Base-by-base conservation (phyloP, 192 early-diverging fungal genomes). In the Backusella morwellensis region DNA sequence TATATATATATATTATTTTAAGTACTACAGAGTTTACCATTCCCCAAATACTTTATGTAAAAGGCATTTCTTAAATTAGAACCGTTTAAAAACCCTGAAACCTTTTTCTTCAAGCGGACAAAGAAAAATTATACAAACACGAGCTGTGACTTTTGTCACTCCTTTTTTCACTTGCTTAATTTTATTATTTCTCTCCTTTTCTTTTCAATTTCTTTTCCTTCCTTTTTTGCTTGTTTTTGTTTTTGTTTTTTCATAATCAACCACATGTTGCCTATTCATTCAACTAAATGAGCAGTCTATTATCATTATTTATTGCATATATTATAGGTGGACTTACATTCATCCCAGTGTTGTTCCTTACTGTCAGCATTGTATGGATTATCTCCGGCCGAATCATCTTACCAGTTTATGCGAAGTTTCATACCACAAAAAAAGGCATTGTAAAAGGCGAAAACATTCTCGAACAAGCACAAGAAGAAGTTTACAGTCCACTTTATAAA, bases 291-390 rank as follows among this genome's bases (percentile, higher is more conserved):
- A 63, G 21, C 56, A 63, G 56, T 12, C 26, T 63, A 63, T 63
- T 63, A 63, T 70, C 84, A 0, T 77, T 81, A 54, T 36, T 78
- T 0, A 75, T 83, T 73, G 82, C 79, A 36, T 86, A 86, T 68
- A 42, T 85, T 35, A 66, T 85, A 44, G 85, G 85, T 34, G 85
- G 85, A 23, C 50, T 86, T 42, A 84, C 85, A 34, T 79, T 86
- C 35, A 76, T 86, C 40, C 85, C 85, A 6, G 14, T 81, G 70
- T 78, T 80, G 0, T 35, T 85, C 15, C 19, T 79, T 19, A n/a
- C 69, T 12, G 70, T 54, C 34, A 23, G 78, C 59, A 40, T 75
- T 11, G 14, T 83, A 17, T 74, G 80, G 34, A 75, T 21, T 32
- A 35, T 72, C 68, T 21, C 34, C 70, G 71, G 42, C 15, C 17